Conservation (phyloP, 257 asterid species). For the Forsythia suspensa region DNA sequence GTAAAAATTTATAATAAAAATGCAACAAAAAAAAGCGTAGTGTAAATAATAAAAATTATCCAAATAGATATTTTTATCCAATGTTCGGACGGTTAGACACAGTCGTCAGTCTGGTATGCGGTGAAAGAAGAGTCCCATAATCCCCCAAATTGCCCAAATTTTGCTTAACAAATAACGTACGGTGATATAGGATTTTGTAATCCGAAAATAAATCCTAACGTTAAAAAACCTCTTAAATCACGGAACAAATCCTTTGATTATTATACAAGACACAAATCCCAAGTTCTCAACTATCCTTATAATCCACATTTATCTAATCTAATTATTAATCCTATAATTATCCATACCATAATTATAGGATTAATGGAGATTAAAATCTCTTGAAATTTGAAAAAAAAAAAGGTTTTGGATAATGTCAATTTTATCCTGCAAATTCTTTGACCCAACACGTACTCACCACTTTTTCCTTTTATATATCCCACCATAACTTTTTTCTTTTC, state of each 20-base stretch:
- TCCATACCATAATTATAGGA: neutral
- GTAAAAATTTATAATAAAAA: no score
- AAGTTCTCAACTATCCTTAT: neutral
- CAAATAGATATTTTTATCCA: neutral
- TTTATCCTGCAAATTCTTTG: slow-evolving; percentile 16
- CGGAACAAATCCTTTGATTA: neutral
- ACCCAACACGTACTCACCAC: slow-evolving; percentile 36
- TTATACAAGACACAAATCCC: neutral
- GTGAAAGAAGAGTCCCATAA: neutral
- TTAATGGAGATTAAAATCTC: neutral
- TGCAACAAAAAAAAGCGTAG: no score
- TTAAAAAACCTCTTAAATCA: neutral
- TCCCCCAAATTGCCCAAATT: neutral
- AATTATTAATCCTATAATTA: neutral
- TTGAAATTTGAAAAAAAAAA: neutral
- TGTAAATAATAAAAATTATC: no score
- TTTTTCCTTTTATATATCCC: slow-evolving; percentile 14
- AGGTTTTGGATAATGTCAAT: slow-evolving; percentile 42
- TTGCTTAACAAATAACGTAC: neutral
- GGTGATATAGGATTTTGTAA: neutral
- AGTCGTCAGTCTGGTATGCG: neutral
- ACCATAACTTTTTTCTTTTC: slow-evolving; percentile 3
- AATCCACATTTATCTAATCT: slow-evolving; percentile 5
- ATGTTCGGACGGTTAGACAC: neutral
- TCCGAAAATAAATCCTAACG: neutral